Conservation (phyloP, 345 rosid genomes). For the Lenwebbia sp. region DNA sequence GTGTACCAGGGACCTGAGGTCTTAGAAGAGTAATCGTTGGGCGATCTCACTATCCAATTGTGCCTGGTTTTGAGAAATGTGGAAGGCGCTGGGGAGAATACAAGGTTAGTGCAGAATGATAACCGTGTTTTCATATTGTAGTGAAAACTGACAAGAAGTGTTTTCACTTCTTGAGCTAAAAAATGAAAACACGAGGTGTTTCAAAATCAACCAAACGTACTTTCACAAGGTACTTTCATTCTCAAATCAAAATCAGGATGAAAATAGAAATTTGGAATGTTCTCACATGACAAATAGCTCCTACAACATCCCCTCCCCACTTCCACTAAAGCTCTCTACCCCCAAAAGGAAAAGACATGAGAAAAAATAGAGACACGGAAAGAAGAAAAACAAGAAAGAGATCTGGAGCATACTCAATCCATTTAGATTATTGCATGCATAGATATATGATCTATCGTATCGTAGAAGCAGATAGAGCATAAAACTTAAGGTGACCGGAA, state of each 20-base stretch:
- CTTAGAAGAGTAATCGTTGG: not conserved
- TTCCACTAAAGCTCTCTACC: not conserved
- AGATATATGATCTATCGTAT: not conserved
- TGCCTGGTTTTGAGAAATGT: not conserved
- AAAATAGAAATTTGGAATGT: no score
- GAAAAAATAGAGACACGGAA: not conserved
- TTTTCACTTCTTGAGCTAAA: not conserved
- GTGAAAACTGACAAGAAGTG: not conserved
- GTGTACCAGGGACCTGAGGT: not conserved
- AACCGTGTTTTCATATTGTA: not conserved
- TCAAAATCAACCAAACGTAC: not conserved
- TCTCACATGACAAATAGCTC: not conserved
- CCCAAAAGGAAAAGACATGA: not conserved
- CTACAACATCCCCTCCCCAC: not conserved
- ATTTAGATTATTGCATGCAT: not conserved
- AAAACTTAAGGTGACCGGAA: not conserved
- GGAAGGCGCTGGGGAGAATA: not conserved
- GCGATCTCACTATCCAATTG: not conserved
- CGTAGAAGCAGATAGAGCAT: not conserved
- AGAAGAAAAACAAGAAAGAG: not conserved
- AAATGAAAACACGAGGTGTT: no score
- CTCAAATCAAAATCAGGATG: not conserved
- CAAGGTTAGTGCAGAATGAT: not conserved
- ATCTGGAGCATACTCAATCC: not conserved
- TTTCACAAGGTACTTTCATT: not conserved